Conservation (phyloP, 495 filamentous ascomycete genomes). For the Xylaria curta region DNA sequence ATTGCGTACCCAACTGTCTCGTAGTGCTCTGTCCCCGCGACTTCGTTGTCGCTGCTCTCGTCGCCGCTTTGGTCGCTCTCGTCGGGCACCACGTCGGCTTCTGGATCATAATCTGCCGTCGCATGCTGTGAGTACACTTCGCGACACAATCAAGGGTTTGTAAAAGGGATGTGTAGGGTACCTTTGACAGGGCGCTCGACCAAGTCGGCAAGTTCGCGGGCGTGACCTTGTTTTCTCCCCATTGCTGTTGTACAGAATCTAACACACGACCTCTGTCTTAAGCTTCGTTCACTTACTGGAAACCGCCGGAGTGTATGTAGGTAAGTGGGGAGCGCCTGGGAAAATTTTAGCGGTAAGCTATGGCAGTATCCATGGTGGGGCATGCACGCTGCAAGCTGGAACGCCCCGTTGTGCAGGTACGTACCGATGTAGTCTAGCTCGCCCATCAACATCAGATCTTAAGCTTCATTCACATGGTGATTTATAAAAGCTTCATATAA, state of each 20-base stretch:
- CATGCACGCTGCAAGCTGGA: neutral
- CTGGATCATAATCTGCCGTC: conserved; percentile 82
- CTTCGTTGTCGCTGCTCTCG: conserved; percentile 59
- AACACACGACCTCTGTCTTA: neutral
- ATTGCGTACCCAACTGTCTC: conserved; percentile 71
- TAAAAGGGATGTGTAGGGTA: conserved; percentile 24
- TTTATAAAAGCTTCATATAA: neutral
- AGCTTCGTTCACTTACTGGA: neutral
- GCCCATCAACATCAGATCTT: neutral
- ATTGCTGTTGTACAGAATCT: conserved; percentile 31
- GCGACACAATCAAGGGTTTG: neutral
- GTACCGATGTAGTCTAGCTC: neutral
- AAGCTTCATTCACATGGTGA: neutral
- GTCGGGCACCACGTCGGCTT: conserved; percentile 66
- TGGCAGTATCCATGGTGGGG: conserved; percentile 44
- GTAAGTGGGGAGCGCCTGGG: conserved; percentile 26
- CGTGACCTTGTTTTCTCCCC: conserved; percentile 42
- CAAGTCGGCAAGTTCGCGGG: conserved; percentile 48
- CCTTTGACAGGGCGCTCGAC: conserved; percentile 50
- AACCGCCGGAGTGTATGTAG: neutral
- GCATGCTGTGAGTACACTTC: conserved; percentile 26
- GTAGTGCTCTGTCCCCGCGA: conserved; percentile 81
- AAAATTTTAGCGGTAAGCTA: conserved; percentile 56
- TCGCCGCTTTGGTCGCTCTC: conserved; percentile 59
- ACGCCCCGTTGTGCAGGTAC: too few relatives aligned